Evolutionary conservation across 345 rosid genomes (phyloP), one percentile per base, ranked within the genome.

Genomic region (Arabis hirsuta): DNA sequence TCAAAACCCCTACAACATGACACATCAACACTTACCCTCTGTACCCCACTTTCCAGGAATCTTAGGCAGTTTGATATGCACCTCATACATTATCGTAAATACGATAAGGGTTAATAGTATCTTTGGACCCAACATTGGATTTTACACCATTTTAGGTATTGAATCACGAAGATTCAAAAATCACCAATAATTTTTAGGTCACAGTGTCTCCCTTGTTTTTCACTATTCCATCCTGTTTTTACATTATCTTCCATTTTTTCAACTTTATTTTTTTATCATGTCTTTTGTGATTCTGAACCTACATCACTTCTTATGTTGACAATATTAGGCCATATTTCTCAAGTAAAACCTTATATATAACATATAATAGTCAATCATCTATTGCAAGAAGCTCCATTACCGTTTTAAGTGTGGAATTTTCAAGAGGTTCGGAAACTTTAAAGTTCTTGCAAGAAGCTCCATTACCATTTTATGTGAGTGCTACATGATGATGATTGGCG

Each of bases 11-110:
- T 66, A 65, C 72, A 56, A 27, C 42, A 34, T 44, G 63, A 72
- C 38, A 62, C 13, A 62, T 51, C 47, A 44, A 63, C 63, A 54
- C 57, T 64, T 55, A 73, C 76, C 55, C 22, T 62, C 22, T 7
- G 31, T 72, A 63, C 56, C 70, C 76, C 63, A 63, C 70, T 72
- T 44, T n/a, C 42, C 63, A 63, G 48, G 70, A 72, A 54, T 46
- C 65, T 64, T 64, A 45, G 39, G 43, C 46, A 20, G 1, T 64
- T 12, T 55, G 4, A 44, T 44, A 42, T 26, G 47, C 38, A 61
- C 34, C 10, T 20, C 38, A 10, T 19, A 50, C 69, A 20, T 11
- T 1, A 16, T 12, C 44, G 26, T 41, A 24, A 8, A 7, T 62
- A 10, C 32, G 47, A 71, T 71, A 41, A 60, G 51, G 34, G 12